Base-by-base conservation (phyloP, 2,329 filamentous ascomycete species). In the Botryotinia calthae region DNA sequence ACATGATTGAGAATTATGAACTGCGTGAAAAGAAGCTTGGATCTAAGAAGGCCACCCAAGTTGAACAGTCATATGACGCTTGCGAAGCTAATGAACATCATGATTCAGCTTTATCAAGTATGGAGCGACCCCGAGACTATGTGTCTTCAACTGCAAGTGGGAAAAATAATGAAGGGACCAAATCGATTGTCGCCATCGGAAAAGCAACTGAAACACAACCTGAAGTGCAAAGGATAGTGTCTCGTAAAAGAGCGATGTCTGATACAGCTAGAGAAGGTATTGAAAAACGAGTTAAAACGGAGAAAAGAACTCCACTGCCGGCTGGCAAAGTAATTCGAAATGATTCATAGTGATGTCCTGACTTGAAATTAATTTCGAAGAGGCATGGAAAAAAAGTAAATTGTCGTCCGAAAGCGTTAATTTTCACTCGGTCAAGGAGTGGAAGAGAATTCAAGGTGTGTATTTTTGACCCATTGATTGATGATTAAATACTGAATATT, bases 291-390 rank as follows among this genome's bases (percentile, higher is more conserved):
- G 48, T 25, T n/a, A n/a, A 12, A 54, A n/a, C 12, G 25, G 25
- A 6, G 25, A 22, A n/a, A 6, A n/a, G 5, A 2, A 54, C 48
- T n/a, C 14, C 25, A 3, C 10, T n/a, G 6, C n/a, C 12, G 4
- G 25, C 25, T n/a, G 25, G 12, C 0, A 12, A 12, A 54, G 6
- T 1, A 7, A n/a, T n/a, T 54, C 10, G 12, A 25, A 54, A 12
- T 48, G 22, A n/a, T 16, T 5, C 12, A 25, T 4, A n/a, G 48
- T 16, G 2, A 7, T n/a, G 16, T 7, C 0, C 4, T n/a, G 12
- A 16, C 16, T 3, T 54, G 4, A 54, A n/a, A 16, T n/a, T 22
- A n/a, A 10, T 12, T n/a, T 54, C 25, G 12, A 54, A 54, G 4
- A n/a, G 48, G 25, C 25, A n/a, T n/a, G 25, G 4, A 1, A 54